Conservation (phyloP, 2,329 filamentous ascomycete species). For the Aureobasidium sp. region DNA sequence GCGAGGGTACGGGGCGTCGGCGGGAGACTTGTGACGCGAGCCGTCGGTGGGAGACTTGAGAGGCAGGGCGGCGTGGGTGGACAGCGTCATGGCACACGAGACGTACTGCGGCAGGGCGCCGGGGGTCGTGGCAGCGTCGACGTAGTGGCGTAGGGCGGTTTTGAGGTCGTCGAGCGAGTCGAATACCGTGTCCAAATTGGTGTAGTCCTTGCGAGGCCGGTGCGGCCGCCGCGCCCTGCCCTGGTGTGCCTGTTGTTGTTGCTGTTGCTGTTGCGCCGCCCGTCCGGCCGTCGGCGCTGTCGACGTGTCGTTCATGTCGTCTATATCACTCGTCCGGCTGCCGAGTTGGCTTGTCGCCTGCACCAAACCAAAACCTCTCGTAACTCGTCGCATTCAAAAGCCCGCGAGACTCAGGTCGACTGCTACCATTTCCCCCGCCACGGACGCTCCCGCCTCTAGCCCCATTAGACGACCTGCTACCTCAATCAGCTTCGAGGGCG, state of each 20-base stretch:
- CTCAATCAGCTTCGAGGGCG: no score
- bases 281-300: not conserved
- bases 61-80: slow-evolving; percentile 2
- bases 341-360: not conserved
- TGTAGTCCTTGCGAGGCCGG: slow-evolving; percentile 13
- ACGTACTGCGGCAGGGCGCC: slow-evolving; percentile 10
- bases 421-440: not conserved
- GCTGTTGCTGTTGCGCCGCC: not conserved
- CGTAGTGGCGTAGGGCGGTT: slow-evolving; percentile 14
- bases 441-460: not conserved
- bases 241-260: no score
- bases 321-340: not conserved
- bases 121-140: slow-evolving; percentile 9
- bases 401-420: not conserved
- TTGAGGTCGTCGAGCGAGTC: slow-evolving; percentile 13
- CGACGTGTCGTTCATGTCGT: not conserved
- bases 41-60: slow-evolving; percentile 9
- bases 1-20: no score
- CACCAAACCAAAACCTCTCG: not conserved
- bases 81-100: slow-evolving; percentile 12
- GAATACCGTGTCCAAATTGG: slow-evolving; percentile 12
- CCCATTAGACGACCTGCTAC: not conserved
- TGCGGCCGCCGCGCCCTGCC: not conserved
- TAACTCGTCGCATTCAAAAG: not conserved
- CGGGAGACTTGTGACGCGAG: no score